phyloP scores from a whole-genome alignment of 2,329 filamentous ascomycete genomes.

The Fusarium sacchari region DNA sequence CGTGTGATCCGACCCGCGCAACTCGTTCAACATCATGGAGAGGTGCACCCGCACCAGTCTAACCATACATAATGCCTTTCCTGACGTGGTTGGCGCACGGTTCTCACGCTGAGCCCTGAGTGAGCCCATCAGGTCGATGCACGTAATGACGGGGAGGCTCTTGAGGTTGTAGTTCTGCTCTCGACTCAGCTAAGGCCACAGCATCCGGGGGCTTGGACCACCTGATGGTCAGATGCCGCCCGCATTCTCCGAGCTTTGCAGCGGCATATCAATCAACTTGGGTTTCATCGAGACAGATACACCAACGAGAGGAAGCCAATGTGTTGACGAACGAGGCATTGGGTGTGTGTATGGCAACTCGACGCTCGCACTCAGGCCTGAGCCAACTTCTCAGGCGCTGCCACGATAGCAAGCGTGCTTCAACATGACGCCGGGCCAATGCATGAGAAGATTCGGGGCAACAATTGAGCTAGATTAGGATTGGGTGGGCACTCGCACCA shows the following conservation, averaged over 20 bases:
- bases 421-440: conserved; percentile 43
- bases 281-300: conserved; percentile 31
- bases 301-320: conserved; percentile 23
- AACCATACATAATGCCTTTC: conserved; percentile 44
- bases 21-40: conserved; percentile 45
- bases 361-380: conserved; percentile 18
- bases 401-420: conserved; percentile 52
- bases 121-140: conserved; percentile 44
- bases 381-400: conserved; percentile 48
- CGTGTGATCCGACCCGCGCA: conserved; percentile 44
- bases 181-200: conserved; percentile 38
- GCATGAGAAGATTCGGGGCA: conserved; percentile 35
- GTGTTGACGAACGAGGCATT: conserved; percentile 18
- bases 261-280: conserved; percentile 24
- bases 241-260: conserved; percentile 25
- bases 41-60: conserved; percentile 42
- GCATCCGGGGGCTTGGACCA: conserved; percentile 35
- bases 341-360: conserved; percentile 36
- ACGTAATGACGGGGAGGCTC: conserved; percentile 42
- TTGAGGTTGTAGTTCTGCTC: conserved; percentile 28
- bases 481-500: conserved; percentile 46
- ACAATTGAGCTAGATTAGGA: conserved; percentile 42
- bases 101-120: conserved; percentile 39
- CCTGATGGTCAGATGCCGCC: conserved; percentile 41
- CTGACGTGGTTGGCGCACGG: conserved; percentile 45